Base-by-base conservation (phyloP, 768 basidiomycete species). In the Auricularia sp. region DNA sequence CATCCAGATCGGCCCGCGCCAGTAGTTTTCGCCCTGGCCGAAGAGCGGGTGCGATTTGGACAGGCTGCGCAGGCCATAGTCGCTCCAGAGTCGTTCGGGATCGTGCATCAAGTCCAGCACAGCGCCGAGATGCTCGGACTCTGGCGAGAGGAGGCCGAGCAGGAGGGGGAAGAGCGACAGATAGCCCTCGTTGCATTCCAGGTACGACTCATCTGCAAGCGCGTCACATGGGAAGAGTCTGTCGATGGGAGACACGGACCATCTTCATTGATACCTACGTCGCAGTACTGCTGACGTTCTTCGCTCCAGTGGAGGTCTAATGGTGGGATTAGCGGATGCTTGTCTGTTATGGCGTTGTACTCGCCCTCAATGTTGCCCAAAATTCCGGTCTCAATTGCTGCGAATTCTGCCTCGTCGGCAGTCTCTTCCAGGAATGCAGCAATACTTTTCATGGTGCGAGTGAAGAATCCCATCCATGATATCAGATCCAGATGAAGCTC, bases 391-490 rank as follows among this genome's bases (percentile, higher is more conserved):
- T 94, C 92, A 62, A 91, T 89, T 66, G 86, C 85, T 51, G 75
- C 77, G 70, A 88, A 98, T 35, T 87, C 87, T n/a, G 77, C 76
- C 63, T 82, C 84, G 71, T 98, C 95, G 37, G 95, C 92, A n/a
- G 74, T 77, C 74, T 96, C 89, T 1, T 89, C 93, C 16, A 96
- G 78, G 73, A 90, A 96, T 65, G 84, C 86, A 0, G 95, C 89
- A 65, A 98, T 90, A 59, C 89, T 90, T 63, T 81, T 83, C 95
- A 98, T 98, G 35, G 95, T 98, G 68, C 89, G 81, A 39, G 92
- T 85, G 76, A 98, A 98, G 80, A 94, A 97, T 3, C 84, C 95
- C 87, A 98, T 92, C 95, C 95, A 98, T 36, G 90, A 89, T 68
- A 94, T 91, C 65, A 98, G 76, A 75, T 98, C 95, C 65, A 98